phyloP scores from a whole-genome alignment of 2,329 filamentous ascomycete genomes.

The Fusarium falciforme region DNA sequence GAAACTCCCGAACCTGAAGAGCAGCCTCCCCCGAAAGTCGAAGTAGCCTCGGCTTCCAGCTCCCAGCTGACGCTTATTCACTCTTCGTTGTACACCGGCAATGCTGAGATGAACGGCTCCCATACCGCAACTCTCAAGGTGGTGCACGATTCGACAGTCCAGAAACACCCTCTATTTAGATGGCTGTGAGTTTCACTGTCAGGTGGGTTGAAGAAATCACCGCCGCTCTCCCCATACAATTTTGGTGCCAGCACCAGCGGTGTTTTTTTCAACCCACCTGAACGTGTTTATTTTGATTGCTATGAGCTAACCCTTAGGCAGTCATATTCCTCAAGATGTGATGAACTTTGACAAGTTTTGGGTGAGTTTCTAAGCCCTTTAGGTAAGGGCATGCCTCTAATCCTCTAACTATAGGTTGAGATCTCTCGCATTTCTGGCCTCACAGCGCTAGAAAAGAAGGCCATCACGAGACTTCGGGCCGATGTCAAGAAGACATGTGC shows the following conservation, averaged over 20 bases:
- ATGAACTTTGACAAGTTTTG: constrained; percentile 58
- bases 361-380: constrained; percentile 37
- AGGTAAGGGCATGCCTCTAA: background rate
- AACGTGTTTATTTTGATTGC: too few relatives aligned
- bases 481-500: constrained; percentile 52
- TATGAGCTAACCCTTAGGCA: constrained; percentile 34
- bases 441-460: constrained; percentile 49
- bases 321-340: constrained; percentile 53
- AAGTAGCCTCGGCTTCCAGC: constrained; percentile 2
- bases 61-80: constrained; percentile 44
- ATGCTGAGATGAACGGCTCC: constrained; percentile 50
- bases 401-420: constrained; percentile 45
- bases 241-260: too few relatives aligned
- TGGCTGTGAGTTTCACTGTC: constrained; percentile 51
- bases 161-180: constrained; percentile 52
- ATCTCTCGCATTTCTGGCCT: constrained; percentile 49
- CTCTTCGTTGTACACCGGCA: constrained; percentile 53
- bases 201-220: too few relatives aligned
- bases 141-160: constrained; percentile 48
- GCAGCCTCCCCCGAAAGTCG: constrained; percentile 27
- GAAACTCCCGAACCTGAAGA: constrained; percentile 45
- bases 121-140: constrained; percentile 51
- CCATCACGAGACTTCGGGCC: constrained; percentile 50
- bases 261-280: too few relatives aligned
- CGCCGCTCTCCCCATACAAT: too few relatives aligned